Conservation (phyloP, 495 filamentous ascomycete genomes). For the Penicillium silybi region DNA sequence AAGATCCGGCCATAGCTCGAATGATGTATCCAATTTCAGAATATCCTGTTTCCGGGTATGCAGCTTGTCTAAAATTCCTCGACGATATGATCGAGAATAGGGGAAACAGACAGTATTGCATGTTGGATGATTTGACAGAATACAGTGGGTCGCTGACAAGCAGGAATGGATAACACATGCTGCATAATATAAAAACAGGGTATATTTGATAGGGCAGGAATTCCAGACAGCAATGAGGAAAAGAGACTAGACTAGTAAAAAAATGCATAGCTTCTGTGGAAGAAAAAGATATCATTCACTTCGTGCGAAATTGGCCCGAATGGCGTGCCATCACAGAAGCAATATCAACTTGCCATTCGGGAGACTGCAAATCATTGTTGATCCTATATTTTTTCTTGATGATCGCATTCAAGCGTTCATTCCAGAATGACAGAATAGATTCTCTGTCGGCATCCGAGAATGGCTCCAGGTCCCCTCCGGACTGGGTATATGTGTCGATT, state of each 20-base stretch:
- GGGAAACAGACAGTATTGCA: no score
- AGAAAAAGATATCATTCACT: background rate
- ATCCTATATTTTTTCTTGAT: conserved; percentile 7
- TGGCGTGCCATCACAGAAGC: background rate
- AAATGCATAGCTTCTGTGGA: no score
- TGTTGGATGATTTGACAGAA: no score
- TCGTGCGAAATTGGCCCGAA: background rate
- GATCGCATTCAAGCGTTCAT: conserved; percentile 5
- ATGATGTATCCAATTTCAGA: no score
- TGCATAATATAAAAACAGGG: background rate
- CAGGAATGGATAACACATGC: background rate
- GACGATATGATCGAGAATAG: no score
- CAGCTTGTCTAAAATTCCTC: no score
- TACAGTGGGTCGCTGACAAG: background rate
- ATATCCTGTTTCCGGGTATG: no score
- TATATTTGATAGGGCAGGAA: no score
- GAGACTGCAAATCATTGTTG: background rate
- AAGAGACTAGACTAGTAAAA: background rate
- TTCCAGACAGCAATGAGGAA: background rate
- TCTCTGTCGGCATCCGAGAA: conserved; percentile 3
- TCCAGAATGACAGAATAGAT: conserved; percentile 11
- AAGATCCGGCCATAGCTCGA: no score
- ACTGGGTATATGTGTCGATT: conserved; percentile 21
- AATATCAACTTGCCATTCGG: conserved; percentile 7
- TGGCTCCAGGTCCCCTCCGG: background rate